Evolutionary conservation across 108 stramenopile genomes (phyloP).

Genomic region (Cyclotella atomus): DNA sequence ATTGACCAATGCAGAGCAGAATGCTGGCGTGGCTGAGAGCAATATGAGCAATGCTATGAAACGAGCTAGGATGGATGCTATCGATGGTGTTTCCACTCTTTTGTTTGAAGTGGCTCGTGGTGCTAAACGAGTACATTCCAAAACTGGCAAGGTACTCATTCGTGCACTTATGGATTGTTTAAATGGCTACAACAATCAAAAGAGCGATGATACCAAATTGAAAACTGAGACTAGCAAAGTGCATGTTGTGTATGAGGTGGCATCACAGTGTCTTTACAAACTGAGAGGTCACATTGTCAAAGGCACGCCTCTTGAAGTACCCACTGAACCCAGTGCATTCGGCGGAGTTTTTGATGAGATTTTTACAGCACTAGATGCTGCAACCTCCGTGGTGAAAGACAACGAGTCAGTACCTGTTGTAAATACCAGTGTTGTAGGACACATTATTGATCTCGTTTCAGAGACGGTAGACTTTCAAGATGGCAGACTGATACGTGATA

Average conservation of each 20-base stretch:
- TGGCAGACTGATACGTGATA: slow-evolving; percentile 43
- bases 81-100: slow-evolving; percentile 81
- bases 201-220: slow-evolving; percentile 12
- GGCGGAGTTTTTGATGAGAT: slow-evolving; percentile 40
- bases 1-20: slow-evolving; percentile 20
- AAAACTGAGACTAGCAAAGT: slow-evolving; percentile 29
- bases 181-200: slow-evolving; percentile 16
- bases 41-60: slow-evolving; percentile 26
- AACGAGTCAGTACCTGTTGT: neutral
- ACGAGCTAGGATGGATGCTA: slow-evolving; percentile 64
- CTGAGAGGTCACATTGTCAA: slow-evolving; percentile 45
- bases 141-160: slow-evolving; percentile 59
- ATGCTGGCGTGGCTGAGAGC: slow-evolving; percentile 3
- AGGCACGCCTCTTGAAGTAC: slow-evolving; percentile 14
- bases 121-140: slow-evolving; percentile 75
- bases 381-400: slow-evolving; percentile 16
- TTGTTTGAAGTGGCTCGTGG: slow-evolving; percentile 74
- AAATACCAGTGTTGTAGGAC: slow-evolving; percentile 17
- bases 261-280: slow-evolving; percentile 48
- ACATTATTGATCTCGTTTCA: slow-evolving; percentile 46
- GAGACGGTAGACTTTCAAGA: slow-evolving; percentile 43
- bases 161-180: slow-evolving; percentile 60
- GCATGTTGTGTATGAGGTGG: slow-evolving; percentile 38
- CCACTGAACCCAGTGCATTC: slow-evolving; percentile 27
- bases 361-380: slow-evolving; percentile 25